A percentile compares a stretch with the other conserved stretches of the same genome.
These are phyloP conservation scores for Aspergillus ruber DNA, from an alignment of 2,329 filamentous ascomycete species.

Conservation along the genomic window DNA sequence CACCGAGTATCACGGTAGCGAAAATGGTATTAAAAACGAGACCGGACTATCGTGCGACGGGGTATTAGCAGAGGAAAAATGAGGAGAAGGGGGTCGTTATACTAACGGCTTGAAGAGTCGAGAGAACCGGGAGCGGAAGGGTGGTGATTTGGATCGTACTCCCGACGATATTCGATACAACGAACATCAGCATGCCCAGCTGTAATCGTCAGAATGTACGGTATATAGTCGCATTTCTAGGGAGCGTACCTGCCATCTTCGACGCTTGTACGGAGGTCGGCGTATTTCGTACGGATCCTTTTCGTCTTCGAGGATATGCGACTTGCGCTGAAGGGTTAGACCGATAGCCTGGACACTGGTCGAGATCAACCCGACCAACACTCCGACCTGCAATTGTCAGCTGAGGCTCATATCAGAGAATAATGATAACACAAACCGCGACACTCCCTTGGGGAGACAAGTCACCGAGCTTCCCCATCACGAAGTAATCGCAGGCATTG, in stretches of 20 bases:
- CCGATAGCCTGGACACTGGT: slow-evolving; percentile 93
- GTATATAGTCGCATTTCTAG: neutral
- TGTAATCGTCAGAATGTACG: slow-evolving; percentile 21
- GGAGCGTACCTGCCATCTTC: slow-evolving; percentile 71
- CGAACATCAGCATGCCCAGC: slow-evolving; percentile 93
- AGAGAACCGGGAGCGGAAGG: slow-evolving; percentile 85
- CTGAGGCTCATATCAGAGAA: neutral
- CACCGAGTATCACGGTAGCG: slow-evolving; percentile 83
- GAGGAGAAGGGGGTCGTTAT: neutral
- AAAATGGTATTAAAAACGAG: slow-evolving; percentile 98
- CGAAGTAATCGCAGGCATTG: slow-evolving; percentile 31
- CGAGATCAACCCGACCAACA: slow-evolving; percentile 85
- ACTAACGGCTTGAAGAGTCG: slow-evolving; percentile 75
- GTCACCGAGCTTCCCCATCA: slow-evolving; percentile 67
- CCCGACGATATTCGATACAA: slow-evolving; percentile 86
- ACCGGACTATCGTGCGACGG: slow-evolving; percentile 53
- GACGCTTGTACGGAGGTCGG: slow-evolving; percentile 78
- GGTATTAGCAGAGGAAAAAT: neutral
- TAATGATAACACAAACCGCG: slow-evolving; percentile 50
- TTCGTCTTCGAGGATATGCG: slow-evolving; percentile 94
- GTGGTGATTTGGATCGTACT: slow-evolving; percentile 98
- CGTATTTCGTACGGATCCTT: slow-evolving; percentile 71
- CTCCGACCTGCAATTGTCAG: slow-evolving; percentile 62
- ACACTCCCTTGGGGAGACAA: slow-evolving; percentile 73
- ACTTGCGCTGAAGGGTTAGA: slow-evolving; percentile 93